Percentiles rank a stretch among this genome's conserved stretches.
Conservation (phyloP, 176 grass and related monocot genomes). For the Oryza australiensis region DNA sequence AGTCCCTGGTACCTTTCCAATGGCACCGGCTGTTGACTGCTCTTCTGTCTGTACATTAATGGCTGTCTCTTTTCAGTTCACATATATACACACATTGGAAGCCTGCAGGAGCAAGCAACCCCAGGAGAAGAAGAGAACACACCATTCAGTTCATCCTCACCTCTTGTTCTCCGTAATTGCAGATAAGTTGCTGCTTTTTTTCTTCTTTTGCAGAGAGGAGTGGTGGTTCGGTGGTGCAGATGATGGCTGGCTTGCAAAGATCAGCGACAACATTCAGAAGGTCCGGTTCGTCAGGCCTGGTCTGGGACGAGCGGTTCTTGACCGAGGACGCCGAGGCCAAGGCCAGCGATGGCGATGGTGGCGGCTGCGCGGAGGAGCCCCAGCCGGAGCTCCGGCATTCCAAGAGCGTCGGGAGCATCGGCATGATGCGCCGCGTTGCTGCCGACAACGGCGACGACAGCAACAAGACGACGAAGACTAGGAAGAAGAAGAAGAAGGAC, state of each 20-base stretch:
- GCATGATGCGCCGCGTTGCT: constrained; percentile 30
- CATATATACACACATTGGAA: constrained; percentile 46
- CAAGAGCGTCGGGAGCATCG: constrained; percentile 56
- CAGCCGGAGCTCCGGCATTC: constrained; percentile 65
- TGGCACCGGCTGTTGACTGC: constrained; percentile 49
- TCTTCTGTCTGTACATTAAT: constrained; percentile 51
- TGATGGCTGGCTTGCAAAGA: constrained; percentile 90
- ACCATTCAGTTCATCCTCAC: constrained; percentile 11
- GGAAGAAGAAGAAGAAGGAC: constrained; percentile 26
- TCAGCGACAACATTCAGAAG: constrained; percentile 80
- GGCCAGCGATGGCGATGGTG: not conserved
- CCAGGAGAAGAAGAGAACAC: constrained; percentile 1
- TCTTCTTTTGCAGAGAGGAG: not conserved
- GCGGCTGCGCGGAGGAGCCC: not conserved
- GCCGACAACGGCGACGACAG: not conserved
- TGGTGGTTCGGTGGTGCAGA: constrained; percentile 34
- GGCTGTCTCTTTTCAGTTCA: constrained; percentile 37
- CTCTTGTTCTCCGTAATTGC: constrained; percentile 13
- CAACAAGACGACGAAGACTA: constrained; percentile 17
- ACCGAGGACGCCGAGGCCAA: constrained; percentile 36
- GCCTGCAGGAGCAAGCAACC: constrained; percentile 13
- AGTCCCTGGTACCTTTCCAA: constrained; percentile 29
- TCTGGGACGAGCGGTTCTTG: constrained; percentile 83
- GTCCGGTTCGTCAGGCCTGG: constrained; percentile 78
- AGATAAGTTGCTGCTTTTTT: constrained; percentile 32